Evolutionary conservation across 2,329 filamentous ascomycete genomes (phyloP).

Genomic region (Sporothrix protearum): DNA sequence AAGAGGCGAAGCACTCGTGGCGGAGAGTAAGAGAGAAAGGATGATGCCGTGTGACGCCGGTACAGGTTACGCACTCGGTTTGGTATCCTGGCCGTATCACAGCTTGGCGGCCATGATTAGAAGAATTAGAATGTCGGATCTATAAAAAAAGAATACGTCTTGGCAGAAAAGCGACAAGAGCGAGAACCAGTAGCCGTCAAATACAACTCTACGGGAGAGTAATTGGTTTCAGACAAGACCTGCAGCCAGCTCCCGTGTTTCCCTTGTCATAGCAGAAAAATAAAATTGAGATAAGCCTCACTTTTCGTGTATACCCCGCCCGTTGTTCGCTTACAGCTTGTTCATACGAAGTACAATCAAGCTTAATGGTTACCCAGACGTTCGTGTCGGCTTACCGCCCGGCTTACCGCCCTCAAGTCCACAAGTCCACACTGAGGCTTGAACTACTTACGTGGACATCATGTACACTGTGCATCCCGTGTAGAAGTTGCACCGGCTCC

Average conservation of each 20-base stretch:
- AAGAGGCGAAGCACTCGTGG: neutral
- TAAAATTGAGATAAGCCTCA: neutral
- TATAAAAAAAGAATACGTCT: too few relatives aligned
- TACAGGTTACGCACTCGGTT: neutral
- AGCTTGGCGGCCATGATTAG: neutral
- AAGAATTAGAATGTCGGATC: too few relatives aligned
- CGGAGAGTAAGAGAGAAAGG: neutral
- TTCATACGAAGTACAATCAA: neutral
- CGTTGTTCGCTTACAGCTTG: neutral
- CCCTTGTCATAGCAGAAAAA: neutral
- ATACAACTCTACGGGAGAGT: neutral
- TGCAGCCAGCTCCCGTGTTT: neutral
- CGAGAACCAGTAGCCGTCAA: neutral
- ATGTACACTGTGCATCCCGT: neutral
- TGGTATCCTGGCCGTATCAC: conserved; percentile 12
- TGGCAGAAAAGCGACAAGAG: too few relatives aligned
- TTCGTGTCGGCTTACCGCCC: neutral
- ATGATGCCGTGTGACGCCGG: neutral
- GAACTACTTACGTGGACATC: neutral
- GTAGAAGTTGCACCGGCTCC: neutral
- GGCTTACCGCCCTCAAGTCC: neutral
- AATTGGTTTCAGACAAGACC: neutral
- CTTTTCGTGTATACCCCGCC: neutral
- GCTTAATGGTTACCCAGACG: neutral
- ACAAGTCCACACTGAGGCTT: neutral